Evolutionary conservation across 2,329 filamentous ascomycete genomes (phyloP), one percentile per base, ranked within the genome.

Genomic region (Colletotrichum viniferum): DNA sequence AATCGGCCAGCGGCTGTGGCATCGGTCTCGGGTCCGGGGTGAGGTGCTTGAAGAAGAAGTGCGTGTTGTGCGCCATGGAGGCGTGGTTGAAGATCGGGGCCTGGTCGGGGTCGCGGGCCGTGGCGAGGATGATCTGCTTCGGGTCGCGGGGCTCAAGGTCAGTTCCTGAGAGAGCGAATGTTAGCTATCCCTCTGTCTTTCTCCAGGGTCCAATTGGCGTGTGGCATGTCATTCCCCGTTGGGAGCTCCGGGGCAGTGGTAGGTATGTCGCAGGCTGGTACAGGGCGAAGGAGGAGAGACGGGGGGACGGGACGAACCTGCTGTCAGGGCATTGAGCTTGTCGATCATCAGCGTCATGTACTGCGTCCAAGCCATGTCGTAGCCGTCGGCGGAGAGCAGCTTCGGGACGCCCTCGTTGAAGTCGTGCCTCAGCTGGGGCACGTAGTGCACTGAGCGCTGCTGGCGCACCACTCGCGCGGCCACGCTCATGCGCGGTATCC

Each of bases 51-150:
- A 96, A 96, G 91, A 95, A 96, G 88, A 95, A 94, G 83, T 92
- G 87, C 84, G 92, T 98, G 91, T 98, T 98, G 90, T 95, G 94
- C 71, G 95, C 95, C 94, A 98, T 98, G 80, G 95, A 98, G 84
- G 97, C 97, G 84, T 97, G 92, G 90, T 98, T 99, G 92, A 99
- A 99, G 83, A 94, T 88, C 79, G 93, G 89, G 56, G 97, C 97
- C 77, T 91, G 89, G 79, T 89, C 89, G 60, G 96, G 94, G 81
- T 97, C 91, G 84, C 96, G 95, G 76, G 96, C 94, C 74, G 93
- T 93, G 81, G 92, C 88, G 81, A 96, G 88, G 81, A 94, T 86
- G 81, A 98, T 92, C 62, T 92, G 88, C 84, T 94, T 92, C 76
- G 92, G 85, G 66, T 89, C 86, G 78, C 89, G 86, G 82, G 91